Evolutionary conservation across 371 early-diverging fungal species (phyloP).

Genomic region (Thermomucor indicae-seudaticae): DNA sequence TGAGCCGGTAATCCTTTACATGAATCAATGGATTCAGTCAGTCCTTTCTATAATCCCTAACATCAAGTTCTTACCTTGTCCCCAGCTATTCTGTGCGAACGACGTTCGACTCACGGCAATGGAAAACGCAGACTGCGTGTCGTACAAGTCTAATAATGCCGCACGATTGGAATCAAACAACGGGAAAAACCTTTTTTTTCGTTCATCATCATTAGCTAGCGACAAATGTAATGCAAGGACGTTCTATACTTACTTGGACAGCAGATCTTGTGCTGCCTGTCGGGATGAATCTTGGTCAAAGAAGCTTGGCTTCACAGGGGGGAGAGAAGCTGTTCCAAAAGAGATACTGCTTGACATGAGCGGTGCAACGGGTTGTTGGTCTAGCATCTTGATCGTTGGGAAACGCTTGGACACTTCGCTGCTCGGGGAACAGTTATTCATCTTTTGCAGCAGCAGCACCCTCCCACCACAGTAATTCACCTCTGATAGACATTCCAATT

Average conservation of each 20-base stretch:
- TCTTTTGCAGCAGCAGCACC: background rate
- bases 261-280: slow-evolving; percentile 27
- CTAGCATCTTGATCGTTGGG: slow-evolving; percentile 39
- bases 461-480: background rate
- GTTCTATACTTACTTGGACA: slow-evolving; percentile 22
- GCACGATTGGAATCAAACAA: slow-evolving; percentile 36
- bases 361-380: slow-evolving; percentile 13
- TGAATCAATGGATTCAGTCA: too few relatives aligned
- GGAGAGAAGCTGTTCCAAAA: too few relatives aligned
- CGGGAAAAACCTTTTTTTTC: slow-evolving; percentile 20
- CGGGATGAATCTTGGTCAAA: slow-evolving; percentile 36
- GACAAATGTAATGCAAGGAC: too few relatives aligned
- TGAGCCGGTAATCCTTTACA: background rate
- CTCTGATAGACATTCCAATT: slow-evolving; percentile 12
- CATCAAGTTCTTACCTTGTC: slow-evolving; percentile 43
- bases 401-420: slow-evolving; percentile 27
- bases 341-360: too few relatives aligned
- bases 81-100: slow-evolving; percentile 28
- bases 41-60: too few relatives aligned
- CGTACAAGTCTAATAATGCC: slow-evolving; percentile 32
- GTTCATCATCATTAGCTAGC: background rate
- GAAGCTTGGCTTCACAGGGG: slow-evolving; percentile 10
- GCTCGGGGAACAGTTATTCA: background rate
- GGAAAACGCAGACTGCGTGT: slow-evolving; percentile 29
- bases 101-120: slow-evolving; percentile 19